A percentile compares a stretch with the other conserved stretches of the same genome.
phyloP scores from a whole-genome alignment of 2,329 filamentous ascomycete genomes.

The Teratosphaeria zuluensis region DNA sequence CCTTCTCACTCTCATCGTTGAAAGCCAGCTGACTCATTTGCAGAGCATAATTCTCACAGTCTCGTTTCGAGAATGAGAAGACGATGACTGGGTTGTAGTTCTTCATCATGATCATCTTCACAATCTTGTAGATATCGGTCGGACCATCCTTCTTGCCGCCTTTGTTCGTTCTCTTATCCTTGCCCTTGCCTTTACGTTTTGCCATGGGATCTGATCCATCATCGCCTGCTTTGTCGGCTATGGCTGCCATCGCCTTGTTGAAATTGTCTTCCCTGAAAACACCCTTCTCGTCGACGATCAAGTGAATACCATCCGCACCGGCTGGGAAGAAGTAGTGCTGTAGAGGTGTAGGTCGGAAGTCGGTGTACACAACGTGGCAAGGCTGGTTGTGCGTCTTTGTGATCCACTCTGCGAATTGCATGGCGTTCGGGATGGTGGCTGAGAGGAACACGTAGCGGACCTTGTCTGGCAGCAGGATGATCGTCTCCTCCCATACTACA shows the following conservation, averaged over 20 bases:
- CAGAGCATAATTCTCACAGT: conserved; percentile 84
- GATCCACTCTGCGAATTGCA: conserved; percentile 99
- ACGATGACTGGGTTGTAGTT: conserved; percentile 97
- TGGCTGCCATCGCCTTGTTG: conserved; percentile 84
- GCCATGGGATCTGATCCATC: conserved; percentile 71
- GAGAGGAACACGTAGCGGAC: conserved; percentile 98
- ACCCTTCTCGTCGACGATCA: conserved; percentile 94
- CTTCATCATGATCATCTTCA: conserved; percentile 97
- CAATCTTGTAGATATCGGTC: conserved; percentile 91
- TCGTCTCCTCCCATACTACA: conserved; percentile 99
- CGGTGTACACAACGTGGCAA: conserved; percentile 97
- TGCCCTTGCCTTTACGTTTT: conserved; percentile 76
- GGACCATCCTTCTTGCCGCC: conserved; percentile 61
- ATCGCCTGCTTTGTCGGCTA: conserved; percentile 77
- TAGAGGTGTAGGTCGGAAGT: conserved; percentile 90
- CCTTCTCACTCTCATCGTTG: conserved; percentile 93
- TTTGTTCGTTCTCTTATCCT: conserved; percentile 86
- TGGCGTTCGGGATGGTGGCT: conserved; percentile 95
- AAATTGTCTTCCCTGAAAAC: conserved; percentile 96
- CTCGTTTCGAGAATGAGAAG: conserved; percentile 98
- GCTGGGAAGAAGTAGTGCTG: conserved; percentile 97
- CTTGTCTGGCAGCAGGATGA: conserved; percentile 95
- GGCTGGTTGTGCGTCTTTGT: conserved; percentile 95
- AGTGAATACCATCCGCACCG: conserved; percentile 82
- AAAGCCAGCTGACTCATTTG: conserved; percentile 80